Percentiles rank a stretch among this genome's conserved stretches.
These are phyloP conservation scores for Plasmodium billcollinsi DNA, from an alignment of 169 alveolate genomes.

Conservation along the genomic window DNA sequence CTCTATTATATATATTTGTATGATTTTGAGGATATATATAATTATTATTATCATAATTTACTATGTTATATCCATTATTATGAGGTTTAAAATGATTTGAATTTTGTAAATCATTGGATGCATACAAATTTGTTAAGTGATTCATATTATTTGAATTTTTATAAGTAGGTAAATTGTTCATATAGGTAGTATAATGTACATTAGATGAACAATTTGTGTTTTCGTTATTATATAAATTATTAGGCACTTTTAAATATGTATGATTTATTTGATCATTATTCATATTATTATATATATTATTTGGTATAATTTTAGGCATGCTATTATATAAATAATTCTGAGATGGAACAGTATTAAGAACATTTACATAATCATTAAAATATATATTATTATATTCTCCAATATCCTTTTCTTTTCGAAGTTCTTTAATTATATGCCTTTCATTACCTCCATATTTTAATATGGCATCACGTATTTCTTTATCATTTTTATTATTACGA, in stretches of 20 bases:
- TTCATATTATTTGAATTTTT: not conserved
- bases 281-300: not conserved
- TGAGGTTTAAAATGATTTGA: not conserved
- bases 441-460: conserved; percentile 7
- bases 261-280: not conserved
- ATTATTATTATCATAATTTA: not conserved
- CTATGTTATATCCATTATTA: not conserved
- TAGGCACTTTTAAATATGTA: not conserved
- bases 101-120: not conserved
- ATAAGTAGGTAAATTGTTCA: not conserved
- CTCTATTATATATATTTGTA: not conserved
- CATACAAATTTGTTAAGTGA: not conserved
- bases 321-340: not conserved
- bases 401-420: not conserved
- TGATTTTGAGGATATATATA: not conserved
- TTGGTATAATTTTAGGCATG: not conserved
- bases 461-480: conserved; percentile 31
- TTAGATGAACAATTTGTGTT: not conserved
- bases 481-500: not conserved
- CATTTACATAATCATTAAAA: not conserved
- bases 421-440: not conserved
- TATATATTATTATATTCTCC: not conserved
- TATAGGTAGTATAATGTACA: too few species aligned
- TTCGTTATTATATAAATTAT: not conserved
- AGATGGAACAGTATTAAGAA: not conserved